Evolutionary conservation across 352 stramenopile species (phyloP), one percentile per base, ranked within the genome.

Genomic region (Salisapilia sapeloensis): DNA sequence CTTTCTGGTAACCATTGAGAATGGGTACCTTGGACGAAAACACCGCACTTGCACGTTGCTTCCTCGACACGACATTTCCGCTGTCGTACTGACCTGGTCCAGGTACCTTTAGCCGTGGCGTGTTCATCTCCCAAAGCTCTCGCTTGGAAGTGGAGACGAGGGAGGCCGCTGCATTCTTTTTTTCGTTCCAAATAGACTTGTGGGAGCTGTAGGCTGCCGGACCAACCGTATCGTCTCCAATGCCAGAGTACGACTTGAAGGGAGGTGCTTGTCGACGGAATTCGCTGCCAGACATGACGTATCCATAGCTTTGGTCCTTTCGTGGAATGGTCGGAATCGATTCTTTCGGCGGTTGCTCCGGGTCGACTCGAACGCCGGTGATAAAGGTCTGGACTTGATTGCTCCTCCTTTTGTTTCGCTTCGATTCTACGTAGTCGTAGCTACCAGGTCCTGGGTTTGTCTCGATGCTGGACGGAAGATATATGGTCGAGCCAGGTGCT

Each of bases 21-120:
- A 82, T 70, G 4, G 70, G 70, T 4, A 85, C 70, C 12, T 72
- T 77, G n/a, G 65, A 81, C 2, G 66, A 59, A 46, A 85, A 81
- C 21, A 81, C 63, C 12, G 70, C 70, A 28, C 60, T 81, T 21
- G 55, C 60, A 20, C 53, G 49, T 14, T 57, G 42, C 3, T 14
- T 5, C 32, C 17, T 17, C 15, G 4, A 16, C 14, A 24, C 21
- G 13, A 33, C 37, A 6, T 35, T 29, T 12, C 33, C 31, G 7
- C 40, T 40, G 12, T 64, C 41, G 45, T 82, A 85, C 21, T 78
- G 63, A 6, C 70, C 70, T 17, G 70, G 70, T 5, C 66, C 70
- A 6, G 70, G 70, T 5, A 85, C 37, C 15, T 36, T 53, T 6
- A 35, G 42, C 7, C 53, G 49, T n/a, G 52, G 49, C 14, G 63